phyloP scores from a whole-genome alignment of 192 early-diverging fungal genomes.

The Kappamyces sp. region DNA sequence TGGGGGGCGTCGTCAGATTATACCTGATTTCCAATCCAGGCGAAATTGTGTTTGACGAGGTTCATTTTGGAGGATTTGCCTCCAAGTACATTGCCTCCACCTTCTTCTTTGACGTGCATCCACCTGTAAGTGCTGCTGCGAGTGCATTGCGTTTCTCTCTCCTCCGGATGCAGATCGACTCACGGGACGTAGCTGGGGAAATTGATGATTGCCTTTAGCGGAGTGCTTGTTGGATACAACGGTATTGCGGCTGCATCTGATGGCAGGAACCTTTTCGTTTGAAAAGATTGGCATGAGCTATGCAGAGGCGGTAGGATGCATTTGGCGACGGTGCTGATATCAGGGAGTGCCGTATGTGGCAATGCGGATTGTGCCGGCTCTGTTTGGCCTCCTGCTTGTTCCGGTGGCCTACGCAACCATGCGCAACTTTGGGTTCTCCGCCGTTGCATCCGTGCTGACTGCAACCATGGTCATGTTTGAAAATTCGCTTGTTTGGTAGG shows the following conservation, averaged over 20 bases:
- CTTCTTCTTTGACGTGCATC: conserved; percentile 57
- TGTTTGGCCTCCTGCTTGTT: conserved; percentile 72
- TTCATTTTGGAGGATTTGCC: conserved; percentile 34
- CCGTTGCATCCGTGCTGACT: conserved; percentile 31
- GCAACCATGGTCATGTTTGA: conserved; percentile 42
- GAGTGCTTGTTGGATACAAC: conserved; percentile 43
- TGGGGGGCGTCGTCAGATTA: conserved; percentile 34
- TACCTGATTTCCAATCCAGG: conserved; percentile 36
- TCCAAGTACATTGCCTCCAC: conserved; percentile 43
- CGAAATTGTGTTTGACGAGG: conserved; percentile 21
- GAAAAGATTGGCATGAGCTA: conserved; percentile 87
- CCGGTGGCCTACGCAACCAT: conserved; percentile 50
- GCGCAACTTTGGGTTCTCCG: conserved; percentile 40
- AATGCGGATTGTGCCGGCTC: conserved; percentile 73
- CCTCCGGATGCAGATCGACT: neutral
- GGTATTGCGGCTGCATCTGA: conserved; percentile 5
- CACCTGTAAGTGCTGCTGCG: conserved; percentile 27
- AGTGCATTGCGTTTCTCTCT: neutral
- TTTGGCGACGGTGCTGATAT: conserved; percentile 72
- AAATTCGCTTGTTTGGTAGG: conserved; percentile 24
- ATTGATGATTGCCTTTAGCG: conserved; percentile 39
- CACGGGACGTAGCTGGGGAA: conserved; percentile 28
- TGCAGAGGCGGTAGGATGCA: conserved; percentile 77
- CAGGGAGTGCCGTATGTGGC: conserved; percentile 86
- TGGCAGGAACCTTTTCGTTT: conserved; percentile 29